These are phyloP conservation scores for Globisporangium alternatum DNA, from an alignment of 352 stramenopile genomes.

Conservation along the genomic window DNA sequence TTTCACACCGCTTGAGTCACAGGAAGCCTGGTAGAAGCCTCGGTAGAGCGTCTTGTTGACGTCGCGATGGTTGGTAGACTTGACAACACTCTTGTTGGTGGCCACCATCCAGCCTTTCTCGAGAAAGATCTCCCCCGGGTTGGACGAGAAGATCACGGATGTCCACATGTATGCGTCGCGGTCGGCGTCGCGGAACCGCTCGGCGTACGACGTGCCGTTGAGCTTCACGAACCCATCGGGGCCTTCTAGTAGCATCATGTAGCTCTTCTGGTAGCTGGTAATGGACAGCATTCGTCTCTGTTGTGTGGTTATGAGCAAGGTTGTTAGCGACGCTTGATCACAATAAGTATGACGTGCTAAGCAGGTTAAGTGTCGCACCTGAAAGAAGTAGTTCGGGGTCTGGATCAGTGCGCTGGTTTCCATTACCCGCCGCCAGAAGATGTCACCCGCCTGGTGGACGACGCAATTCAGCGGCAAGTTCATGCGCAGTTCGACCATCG, in stretches of 20 bases:
- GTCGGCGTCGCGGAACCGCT: neutral
- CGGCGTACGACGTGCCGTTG: slow-evolving; percentile 5
- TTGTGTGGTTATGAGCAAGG: neutral
- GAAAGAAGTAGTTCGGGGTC: slow-evolving; percentile 9
- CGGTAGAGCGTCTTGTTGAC: slow-evolving; percentile 5
- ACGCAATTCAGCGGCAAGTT: slow-evolving; percentile 2
- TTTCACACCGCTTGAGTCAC: neutral
- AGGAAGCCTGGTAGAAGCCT: slow-evolving; percentile 5
- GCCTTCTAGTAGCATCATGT: neutral
- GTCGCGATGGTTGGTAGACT: neutral
- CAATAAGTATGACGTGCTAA: neutral
- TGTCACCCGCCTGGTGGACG: neutral
- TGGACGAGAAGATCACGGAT: neutral
- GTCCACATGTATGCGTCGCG: slow-evolving; percentile 3
- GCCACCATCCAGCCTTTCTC: slow-evolving; percentile 14
- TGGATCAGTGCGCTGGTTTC: slow-evolving; percentile 15
- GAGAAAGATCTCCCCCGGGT: neutral
- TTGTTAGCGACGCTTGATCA: neutral
- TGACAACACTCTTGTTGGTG: neutral
- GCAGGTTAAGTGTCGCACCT: neutral
- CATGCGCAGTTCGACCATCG: slow-evolving; percentile 20
- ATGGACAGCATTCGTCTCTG: neutral
- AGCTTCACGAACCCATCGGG: neutral
- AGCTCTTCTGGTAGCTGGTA: slow-evolving; percentile 12
- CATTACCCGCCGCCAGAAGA: neutral